Conservation (phyloP, 2,329 filamentous ascomycete genomes). For the Alternaria postmessia region DNA sequence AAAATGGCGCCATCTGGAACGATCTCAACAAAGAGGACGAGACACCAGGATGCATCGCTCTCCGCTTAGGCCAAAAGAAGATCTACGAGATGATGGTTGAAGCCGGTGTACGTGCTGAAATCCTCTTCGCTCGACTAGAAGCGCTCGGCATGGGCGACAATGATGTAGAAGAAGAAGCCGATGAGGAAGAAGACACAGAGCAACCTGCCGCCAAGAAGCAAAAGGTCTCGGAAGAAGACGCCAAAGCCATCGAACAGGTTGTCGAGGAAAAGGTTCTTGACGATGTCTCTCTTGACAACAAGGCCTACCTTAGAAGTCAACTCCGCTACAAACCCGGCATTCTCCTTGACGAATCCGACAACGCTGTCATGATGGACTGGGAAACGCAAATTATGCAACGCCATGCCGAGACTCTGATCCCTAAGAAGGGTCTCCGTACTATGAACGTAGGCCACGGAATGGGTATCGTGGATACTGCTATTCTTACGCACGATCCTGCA, state of each 20-base stretch:
- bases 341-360: constrained; percentile 76
- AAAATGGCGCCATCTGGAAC: constrained; percentile 52
- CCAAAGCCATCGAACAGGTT: constrained; percentile 34
- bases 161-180: constrained; percentile 29
- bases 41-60: constrained; percentile 50
- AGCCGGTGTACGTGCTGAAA: constrained; percentile 47
- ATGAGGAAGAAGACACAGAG: constrained; percentile 33
- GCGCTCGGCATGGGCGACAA: constrained; percentile 40
- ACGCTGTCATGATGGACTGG: constrained; percentile 95
- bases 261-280: constrained; percentile 40
- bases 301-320: constrained; percentile 48
- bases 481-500: constrained; percentile 71
- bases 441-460: constrained; percentile 91
- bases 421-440: constrained; percentile 69
- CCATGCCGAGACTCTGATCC: constrained; percentile 73
- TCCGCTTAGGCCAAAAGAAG: constrained; percentile 43
- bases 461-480: constrained; percentile 84
- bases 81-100: constrained; percentile 50
- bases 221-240: constrained; percentile 40
- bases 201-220: constrained; percentile 47
- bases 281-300: constrained; percentile 51
- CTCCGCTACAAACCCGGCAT: constrained; percentile 46
- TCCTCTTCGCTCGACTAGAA: constrained; percentile 46
- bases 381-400: constrained; percentile 85
- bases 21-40: constrained; percentile 50